Base-by-base conservation (phyloP, 306 rosid species). In the Prunus mongolica region DNA sequence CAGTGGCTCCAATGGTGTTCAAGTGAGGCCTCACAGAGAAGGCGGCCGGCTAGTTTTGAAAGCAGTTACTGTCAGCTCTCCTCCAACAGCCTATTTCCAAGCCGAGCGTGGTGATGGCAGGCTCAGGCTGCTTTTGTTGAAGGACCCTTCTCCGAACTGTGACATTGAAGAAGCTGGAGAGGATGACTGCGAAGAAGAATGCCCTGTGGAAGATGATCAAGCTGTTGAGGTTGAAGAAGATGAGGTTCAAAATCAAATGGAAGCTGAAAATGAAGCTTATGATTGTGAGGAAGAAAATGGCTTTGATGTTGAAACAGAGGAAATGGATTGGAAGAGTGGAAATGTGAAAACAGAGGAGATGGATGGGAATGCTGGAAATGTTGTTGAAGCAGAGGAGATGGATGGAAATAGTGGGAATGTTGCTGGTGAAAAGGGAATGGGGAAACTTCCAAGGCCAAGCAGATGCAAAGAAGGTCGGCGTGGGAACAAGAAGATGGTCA, bases 11-110 rank as follows among this genome's bases (percentile, higher is more conserved):
- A 82, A 75, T 3, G 85, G 86, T 15, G 50, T 93, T 4, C 88
- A 80, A 32, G 85, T 93, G 45, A 84, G 76, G 89, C 86, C 91
- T 70, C 90, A 86, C 65, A 83, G 97, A 2, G 88, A 91, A 87
- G 88, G 78, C 24, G 97, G 98, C 2, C 84, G 97, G 56, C 88
- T 93, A 14, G 86, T 93, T n/a, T 62, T 93, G 81, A 82, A 84
- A 79, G 98, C 89, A 8, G 82, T 81, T 8, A 10, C 79, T 16
- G 80, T 76, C 3, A 24, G 19, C 20, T 50, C 90, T 76, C 80
- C 89, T 3, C 46, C 62, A 12, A 62, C 34, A 9, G 46, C 77
- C 13, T 83, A 73, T 71, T 88, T 93, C 55, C 80, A 80, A 27
- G 97, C 87, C 0, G 89, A 89, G 65, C 89, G 97, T 3, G 65